Evolutionary conservation across 805 yeast species (phyloP).

Genomic region (Cyberlindnera veronae): DNA sequence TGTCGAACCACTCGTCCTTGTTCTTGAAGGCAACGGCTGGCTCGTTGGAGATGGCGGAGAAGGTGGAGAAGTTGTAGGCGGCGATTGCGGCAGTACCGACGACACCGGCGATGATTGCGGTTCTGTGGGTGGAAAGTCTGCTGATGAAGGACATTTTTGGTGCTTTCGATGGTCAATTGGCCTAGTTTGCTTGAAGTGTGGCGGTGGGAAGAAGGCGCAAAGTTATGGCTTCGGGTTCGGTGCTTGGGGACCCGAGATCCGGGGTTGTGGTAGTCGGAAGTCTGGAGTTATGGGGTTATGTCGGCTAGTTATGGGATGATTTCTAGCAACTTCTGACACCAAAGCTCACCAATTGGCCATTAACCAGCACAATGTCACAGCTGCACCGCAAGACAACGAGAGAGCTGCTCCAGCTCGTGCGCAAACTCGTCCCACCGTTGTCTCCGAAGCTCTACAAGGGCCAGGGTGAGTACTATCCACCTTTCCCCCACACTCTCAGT

Average conservation of each 20-base stretch:
- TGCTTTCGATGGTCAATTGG: constrained; percentile 1
- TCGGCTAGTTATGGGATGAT: too few relatives aligned
- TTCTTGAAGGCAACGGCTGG: constrained; percentile 52
- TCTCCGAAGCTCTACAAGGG: constrained; percentile 77
- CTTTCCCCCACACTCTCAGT: background rate
- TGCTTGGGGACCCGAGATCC: too few relatives aligned
- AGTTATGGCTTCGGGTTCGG: too few relatives aligned
- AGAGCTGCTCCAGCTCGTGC: constrained; percentile 48
- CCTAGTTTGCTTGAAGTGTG: too few relatives aligned
- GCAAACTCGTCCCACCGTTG: constrained; percentile 71
- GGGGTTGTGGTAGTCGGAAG: too few relatives aligned
- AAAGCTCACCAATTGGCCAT: background rate
- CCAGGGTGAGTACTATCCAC: constrained; percentile 49
- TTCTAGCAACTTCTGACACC: too few relatives aligned
- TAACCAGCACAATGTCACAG: constrained; percentile 9
- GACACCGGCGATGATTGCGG: constrained; percentile 35
- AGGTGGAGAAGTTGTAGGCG: constrained; percentile 29
- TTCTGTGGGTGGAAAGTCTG: constrained; percentile 21
- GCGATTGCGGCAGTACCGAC: constrained; percentile 46
- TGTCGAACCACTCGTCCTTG: constrained; percentile 68
- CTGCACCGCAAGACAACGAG: constrained; percentile 12
- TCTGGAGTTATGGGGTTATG: too few relatives aligned
- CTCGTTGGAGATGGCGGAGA: constrained; percentile 32
- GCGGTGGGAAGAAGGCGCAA: too few relatives aligned
- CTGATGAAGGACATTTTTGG: constrained; percentile 26